Conservation (phyloP, 768 basidiomycete genomes). For the Amanita jacksonii region DNA sequence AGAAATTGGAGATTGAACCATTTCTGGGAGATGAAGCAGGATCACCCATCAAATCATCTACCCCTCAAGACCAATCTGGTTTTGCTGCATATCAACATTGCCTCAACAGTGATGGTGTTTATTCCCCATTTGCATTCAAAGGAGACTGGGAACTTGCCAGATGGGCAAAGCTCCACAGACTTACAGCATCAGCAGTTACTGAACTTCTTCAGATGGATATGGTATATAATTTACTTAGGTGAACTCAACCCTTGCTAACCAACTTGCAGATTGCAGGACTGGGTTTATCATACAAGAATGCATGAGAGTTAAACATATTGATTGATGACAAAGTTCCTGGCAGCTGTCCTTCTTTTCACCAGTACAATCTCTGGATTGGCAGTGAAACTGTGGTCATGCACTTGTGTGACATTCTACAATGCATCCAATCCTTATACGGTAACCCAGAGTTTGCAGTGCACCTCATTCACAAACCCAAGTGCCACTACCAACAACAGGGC, state of each 20-base stretch:
- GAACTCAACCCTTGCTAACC: not conserved
- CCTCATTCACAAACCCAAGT: not conserved
- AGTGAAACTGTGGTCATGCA: not conserved
- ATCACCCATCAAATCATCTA: too few relatives aligned
- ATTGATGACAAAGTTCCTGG: not conserved
- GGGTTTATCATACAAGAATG: not conserved
- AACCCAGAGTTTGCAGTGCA: not conserved
- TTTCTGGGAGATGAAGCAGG: too few relatives aligned
- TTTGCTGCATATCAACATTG: too few relatives aligned
- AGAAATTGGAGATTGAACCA: too few relatives aligned
- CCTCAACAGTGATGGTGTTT: too few relatives aligned
- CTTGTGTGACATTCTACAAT: not conserved
- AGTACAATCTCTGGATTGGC: not conserved
- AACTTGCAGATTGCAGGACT: not conserved
- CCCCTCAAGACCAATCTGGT: too few relatives aligned
- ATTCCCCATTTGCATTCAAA: too few relatives aligned
- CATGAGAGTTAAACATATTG: not conserved
- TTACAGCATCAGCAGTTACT: too few relatives aligned
- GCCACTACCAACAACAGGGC: not conserved
- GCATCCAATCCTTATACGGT: not conserved
- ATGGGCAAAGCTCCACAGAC: too few relatives aligned
- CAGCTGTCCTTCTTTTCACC: not conserved
- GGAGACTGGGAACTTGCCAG: too few relatives aligned
- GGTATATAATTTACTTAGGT: too few relatives aligned
- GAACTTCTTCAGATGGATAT: too few relatives aligned